A percentile compares a stretch with the other conserved stretches of the same genome.
Conservation (phyloP, 2,329 filamentous ascomycete species). For the Trichoderma simmonsii region DNA sequence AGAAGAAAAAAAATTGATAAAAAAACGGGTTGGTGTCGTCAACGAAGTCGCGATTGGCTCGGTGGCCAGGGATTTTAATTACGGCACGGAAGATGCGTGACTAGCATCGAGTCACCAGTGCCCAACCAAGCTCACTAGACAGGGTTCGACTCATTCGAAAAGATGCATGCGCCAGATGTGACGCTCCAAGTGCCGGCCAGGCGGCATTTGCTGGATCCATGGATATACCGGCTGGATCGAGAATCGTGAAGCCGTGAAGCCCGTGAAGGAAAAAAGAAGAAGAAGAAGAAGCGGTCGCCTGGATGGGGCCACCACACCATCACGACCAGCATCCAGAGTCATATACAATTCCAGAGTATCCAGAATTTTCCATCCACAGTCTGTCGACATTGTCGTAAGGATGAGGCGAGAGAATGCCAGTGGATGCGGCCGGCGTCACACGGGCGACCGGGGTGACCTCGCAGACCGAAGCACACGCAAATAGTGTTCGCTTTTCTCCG, state of each 20-base stretch:
- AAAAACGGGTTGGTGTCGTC: not conserved
- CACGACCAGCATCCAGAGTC: not conserved
- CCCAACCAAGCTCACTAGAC: conserved; percentile 9
- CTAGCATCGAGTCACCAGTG: conserved; percentile 13
- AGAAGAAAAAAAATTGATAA: not conserved
- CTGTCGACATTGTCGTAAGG: conserved; percentile 13
- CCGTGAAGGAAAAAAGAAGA: not conserved
- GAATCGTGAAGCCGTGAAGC: not conserved
- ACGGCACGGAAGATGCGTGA: conserved; percentile 5
- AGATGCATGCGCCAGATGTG: conserved; percentile 13
- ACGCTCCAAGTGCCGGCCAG: conserved; percentile 12
- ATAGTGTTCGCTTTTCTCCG: not conserved
- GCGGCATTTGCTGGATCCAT: conserved; percentile 2
- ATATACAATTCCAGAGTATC: not conserved
- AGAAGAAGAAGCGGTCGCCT: not conserved
- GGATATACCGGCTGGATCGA: not conserved
- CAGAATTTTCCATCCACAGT: not conserved
- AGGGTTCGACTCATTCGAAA: conserved; percentile 15
- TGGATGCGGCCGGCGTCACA: not conserved
- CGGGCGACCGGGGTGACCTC: not conserved
- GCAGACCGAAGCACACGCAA: not conserved
- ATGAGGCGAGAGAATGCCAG: conserved; percentile 7
- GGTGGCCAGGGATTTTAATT: conserved; percentile 5
- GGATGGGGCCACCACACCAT: conserved; percentile 12
- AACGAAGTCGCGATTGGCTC: conserved; percentile 9